These are phyloP conservation scores for Sugiyamaella neomexicana DNA, from an alignment of 1,139 yeast genomes.

Conservation along the genomic window DNA sequence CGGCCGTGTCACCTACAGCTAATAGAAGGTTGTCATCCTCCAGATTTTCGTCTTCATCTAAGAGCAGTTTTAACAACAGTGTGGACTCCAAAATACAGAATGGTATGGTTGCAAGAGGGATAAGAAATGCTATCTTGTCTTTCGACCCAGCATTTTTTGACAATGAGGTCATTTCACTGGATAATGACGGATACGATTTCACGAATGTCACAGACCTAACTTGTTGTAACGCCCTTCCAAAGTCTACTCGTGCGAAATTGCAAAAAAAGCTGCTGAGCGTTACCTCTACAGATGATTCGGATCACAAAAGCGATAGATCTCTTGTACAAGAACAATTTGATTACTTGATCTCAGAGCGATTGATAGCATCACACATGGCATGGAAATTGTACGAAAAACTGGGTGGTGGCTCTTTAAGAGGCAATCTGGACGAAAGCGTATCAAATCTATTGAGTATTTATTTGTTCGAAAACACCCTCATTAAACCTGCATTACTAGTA, in stretches of 20 bases:
- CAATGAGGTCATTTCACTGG: not conserved
- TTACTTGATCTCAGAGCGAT: conserved; percentile 1
- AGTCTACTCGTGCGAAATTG: not conserved
- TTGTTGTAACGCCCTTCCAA: not conserved
- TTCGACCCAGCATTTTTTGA: conserved; percentile 13
- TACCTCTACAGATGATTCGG: not conserved
- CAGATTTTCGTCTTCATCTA: conserved; percentile 7
- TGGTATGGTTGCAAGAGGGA: conserved; percentile 14
- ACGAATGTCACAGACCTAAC: not conserved
- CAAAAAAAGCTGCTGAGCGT: not conserved
- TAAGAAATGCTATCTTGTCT: conserved; percentile 10
- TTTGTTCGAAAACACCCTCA: conserved; percentile 7
- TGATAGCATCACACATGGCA: not conserved
- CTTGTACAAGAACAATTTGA: conserved; percentile 2
- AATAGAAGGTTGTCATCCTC: conserved; percentile 3
- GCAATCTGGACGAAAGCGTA: not conserved
- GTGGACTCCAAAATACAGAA: not conserved
- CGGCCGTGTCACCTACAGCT: not conserved
- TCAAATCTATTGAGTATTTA: not conserved
- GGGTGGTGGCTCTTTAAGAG: conserved; percentile 8
- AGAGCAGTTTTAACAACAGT: not conserved
- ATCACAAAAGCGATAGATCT: not conserved
- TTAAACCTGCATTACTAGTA: not conserved
- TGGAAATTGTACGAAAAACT: conserved; percentile 6
- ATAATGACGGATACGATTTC: not conserved